Base-by-base conservation (phyloP, 768 basidiomycete species). In the Krasilnikovozyma curviuscula region DNA sequence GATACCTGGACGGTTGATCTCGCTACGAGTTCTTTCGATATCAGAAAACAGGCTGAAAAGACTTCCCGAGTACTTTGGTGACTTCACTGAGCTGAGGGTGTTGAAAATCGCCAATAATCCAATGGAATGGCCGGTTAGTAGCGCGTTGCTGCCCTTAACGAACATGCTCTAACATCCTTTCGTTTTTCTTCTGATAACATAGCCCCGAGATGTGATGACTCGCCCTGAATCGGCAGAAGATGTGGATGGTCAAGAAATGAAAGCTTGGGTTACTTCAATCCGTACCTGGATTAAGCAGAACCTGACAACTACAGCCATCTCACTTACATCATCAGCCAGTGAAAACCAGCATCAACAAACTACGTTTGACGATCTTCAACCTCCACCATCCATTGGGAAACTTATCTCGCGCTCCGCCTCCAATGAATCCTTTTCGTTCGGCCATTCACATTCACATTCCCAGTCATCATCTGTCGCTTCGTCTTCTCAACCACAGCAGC, bases 31-130 rank as follows among this genome's bases (percentile, higher is more conserved):
- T 25, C 77, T 95, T 49, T 85, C 78, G 35, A 68, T 95, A 35
- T 75, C 83, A 18, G 76, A 77, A 61, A 98, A 98, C 67, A 81
- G 77, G 63, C 69, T 98, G 50, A 71, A 73, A 31, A 71, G 73
- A 16, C 70, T 98, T 3, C 93, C 91, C 2, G 57, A 69, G 7
- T 97, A 89, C 63, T 62, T 98, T 41, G 63, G 72, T 3, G 72
- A 77, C 44, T 91, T 93, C 60, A 65, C 66, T 27, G 68, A 72
- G 43, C 69, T 98, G 33, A 75, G 76, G 40, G 72, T 93, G 28
- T 70, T 97, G 56, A 83, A 83, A 63, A 68, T 83, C 8, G 88
- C 91, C 54, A 76, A 79, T 54, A 97, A 98, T 60, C 89, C 89
- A 3, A 72, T 93, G 32, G 81, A 86, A 63, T 97, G 88, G 85